Evolutionary conservation across 2,329 filamentous ascomycete genomes (phyloP), one percentile per base, ranked within the genome.

Genomic region (Simplicillium aogashimaense): DNA sequence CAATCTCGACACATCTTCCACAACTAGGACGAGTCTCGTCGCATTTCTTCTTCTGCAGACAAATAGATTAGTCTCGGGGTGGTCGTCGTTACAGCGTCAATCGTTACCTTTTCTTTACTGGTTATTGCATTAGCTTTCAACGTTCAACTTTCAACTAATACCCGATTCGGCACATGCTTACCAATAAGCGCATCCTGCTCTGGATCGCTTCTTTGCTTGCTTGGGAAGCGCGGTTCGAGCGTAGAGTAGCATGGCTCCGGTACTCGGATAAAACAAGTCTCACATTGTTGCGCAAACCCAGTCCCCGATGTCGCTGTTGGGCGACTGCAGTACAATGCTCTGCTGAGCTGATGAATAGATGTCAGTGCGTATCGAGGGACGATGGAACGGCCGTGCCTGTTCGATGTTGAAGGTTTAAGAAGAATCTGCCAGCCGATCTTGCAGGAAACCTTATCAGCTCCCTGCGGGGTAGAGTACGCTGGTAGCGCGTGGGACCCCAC

Each of bases 11-110:
- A 52, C 72, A 76, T 32, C 72, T 69, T 16, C 65, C 59, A 49
- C 72, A 76, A 35, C 61, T 57, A 3, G 72, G 72, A 7, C 70
- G 66, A 29, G 54, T 58, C 53, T 76, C 72, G 49, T 76, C 69
- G 48, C 72, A 76, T 57, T 76, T 76, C 53, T 76, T 76, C 54
- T 76, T 76, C 72, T 76, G 44, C 45, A 25, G 8, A 20, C 15
- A 12, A 17, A 25, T 38, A 10, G 35, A 3, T 16, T n/a, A 8
- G 9, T 8, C n/a, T 29, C 16, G 35, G 40, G 16, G 14, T 25
- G 9, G 5, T 9, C 20, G 5, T 6, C 17, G 13, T 12, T 18
- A 12, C 6, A 4, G 12, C 10, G 2, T 10, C 31, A 29, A n/a
- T 30, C 39, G 32, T 46, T 64, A 73, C 71, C 64, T 74, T 75